phyloP scores from a whole-genome alignment of 495 filamentous ascomycete genomes.

The Penicillium daleae region DNA sequence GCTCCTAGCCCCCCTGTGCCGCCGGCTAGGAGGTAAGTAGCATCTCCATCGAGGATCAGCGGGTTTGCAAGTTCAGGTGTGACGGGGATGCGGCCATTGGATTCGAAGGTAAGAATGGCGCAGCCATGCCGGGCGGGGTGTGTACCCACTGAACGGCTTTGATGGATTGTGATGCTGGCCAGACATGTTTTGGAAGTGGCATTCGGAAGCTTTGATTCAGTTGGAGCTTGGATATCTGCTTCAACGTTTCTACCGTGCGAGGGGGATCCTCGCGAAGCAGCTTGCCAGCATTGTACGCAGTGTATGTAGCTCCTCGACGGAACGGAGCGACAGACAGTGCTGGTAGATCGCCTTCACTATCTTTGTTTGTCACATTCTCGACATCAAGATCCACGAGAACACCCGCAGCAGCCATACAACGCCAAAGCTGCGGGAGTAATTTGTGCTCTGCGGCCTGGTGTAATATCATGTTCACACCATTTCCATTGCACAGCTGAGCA shows the following conservation, averaged over 20 bases:
- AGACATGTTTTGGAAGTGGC: neutral
- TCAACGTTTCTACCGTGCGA: neutral
- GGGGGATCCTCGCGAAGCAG: neutral
- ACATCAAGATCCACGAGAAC: neutral
- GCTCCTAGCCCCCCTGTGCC: conserved; percentile 66
- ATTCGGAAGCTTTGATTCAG: neutral
- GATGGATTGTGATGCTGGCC: neutral
- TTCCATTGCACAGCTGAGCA: neutral
- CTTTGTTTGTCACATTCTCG: neutral
- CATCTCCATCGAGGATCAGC: conserved; percentile 39
- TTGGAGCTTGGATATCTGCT: neutral
- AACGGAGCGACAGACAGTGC: neutral
- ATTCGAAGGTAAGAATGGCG: neutral
- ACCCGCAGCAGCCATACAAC: neutral
- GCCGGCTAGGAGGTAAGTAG: conserved; percentile 64
- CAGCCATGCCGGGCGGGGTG: neutral
- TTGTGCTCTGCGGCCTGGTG: neutral
- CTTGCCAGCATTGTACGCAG: neutral
- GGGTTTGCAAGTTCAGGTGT: neutral
- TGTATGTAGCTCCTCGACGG: neutral
- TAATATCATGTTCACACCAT: neutral
- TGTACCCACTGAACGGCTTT: neutral
- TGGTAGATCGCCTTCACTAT: neutral
- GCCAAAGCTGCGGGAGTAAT: neutral
- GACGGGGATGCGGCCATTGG: neutral